Evolutionary conservation across 2,329 filamentous ascomycete species (phyloP), one percentile per base, ranked within the genome.

Genomic region (Cercospora citrullina): DNA sequence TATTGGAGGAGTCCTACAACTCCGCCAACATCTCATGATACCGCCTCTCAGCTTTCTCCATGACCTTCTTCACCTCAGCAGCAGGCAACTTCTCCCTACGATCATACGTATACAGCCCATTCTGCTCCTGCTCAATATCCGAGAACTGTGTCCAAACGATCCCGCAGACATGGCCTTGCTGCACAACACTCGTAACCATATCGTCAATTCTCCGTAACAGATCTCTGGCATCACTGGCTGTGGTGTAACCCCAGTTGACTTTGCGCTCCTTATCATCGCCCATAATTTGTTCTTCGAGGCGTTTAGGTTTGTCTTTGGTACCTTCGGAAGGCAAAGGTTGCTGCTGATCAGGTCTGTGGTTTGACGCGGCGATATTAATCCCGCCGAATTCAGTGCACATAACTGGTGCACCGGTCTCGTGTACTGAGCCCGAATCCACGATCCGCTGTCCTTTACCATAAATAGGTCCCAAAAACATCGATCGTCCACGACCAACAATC

Each of bases 341-440:
- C 70, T 59, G 14, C 71, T 59, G 5, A 61, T 63, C 18, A 73
- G 69, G 26, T 78, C 78, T 23, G 16, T 64, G 62, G 51, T 82
- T 81, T 0, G 81, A 77, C 0, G 84, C 82, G 0, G 86, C 85
- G 72, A 91, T 89, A 73, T 90, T 91, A 51, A 91, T 86, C 3
- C 89, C 89, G 2, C 88, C 89, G 69, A 90, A 90, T 73, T 91
- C 89, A 2, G 86, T 88, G 76, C 87, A 90, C 69, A 91, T 84
- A 39, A 91, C 82, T 0, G 88, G 88, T 0, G 87, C 86, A 0
- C 85, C 85, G 0, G 81, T 77, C 4, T 74, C 75, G 72, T 90
- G 87, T n/a, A 76, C 75, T 0, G 84, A 80, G 0, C 86, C 87
- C 0, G 81, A 75, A 64, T 87, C 85, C 28, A 67, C 55, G 23